Evolutionary conservation across 2,329 filamentous ascomycete species (phyloP).

Genomic region (Tympanopsis confertula): DNA sequence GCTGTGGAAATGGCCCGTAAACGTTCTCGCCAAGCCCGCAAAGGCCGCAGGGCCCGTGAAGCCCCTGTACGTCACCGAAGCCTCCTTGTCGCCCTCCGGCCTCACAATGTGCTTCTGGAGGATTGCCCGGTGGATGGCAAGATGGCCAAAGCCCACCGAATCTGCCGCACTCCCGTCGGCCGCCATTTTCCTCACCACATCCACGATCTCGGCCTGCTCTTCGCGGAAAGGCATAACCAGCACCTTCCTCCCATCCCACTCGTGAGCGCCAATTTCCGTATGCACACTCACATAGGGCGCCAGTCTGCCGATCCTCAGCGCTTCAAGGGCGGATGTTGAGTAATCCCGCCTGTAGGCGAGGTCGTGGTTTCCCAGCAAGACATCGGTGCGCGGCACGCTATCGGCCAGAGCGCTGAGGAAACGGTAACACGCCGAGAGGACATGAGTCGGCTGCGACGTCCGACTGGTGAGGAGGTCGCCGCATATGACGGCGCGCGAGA

Average conservation of each 20-base stretch:
- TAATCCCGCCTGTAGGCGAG: slow-evolving; percentile 17
- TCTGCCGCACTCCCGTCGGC: slow-evolving; percentile 8
- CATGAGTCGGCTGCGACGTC: slow-evolving; percentile 14
- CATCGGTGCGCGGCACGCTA: slow-evolving; percentile 14
- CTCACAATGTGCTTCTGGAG: slow-evolving; percentile 13
- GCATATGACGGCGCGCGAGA: slow-evolving; percentile 16
- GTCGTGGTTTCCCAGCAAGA: slow-evolving; percentile 22
- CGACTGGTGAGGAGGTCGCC: slow-evolving; percentile 18
- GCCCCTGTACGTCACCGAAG: slow-evolving; percentile 11
- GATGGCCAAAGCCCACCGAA: slow-evolving; percentile 17
- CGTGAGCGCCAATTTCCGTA: slow-evolving; percentile 7
- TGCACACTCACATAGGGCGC: slow-evolving; percentile 13
- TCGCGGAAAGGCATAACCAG: slow-evolving; percentile 19
- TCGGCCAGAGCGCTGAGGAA: slow-evolving; percentile 14
- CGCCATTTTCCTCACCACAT: slow-evolving; percentile 10
- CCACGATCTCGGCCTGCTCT: slow-evolving; percentile 14
- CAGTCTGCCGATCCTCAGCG: slow-evolving; percentile 11
- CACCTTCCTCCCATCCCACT: slow-evolving; percentile 16
- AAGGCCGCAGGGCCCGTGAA: slow-evolving; percentile 13
- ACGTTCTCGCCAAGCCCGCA: slow-evolving; percentile 15
- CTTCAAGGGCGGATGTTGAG: slow-evolving; percentile 16
- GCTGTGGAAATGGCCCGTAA: slow-evolving; percentile 19
- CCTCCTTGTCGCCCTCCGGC: slow-evolving; percentile 3
- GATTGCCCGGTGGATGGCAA: slow-evolving; percentile 18
- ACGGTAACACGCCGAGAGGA: slow-evolving; percentile 17